Evolutionary conservation across 768 basidiomycete species (phyloP).

Genomic region (Dioszegia crocea): DNA sequence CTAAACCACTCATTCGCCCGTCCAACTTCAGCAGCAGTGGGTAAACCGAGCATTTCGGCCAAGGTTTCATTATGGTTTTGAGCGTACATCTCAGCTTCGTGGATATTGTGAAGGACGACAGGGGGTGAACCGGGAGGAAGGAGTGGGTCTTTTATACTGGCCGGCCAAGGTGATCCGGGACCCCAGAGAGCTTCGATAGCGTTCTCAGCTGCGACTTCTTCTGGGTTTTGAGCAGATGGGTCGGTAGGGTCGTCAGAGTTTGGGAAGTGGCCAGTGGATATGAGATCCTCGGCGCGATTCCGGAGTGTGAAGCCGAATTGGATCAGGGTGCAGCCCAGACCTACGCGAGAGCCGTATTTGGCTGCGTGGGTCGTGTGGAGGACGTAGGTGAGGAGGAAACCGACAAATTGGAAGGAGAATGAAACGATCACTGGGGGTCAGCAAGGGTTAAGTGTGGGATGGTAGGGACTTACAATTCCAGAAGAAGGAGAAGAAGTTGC

Average conservation of each 20-base stretch:
- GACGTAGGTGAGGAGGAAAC: constrained; percentile 74
- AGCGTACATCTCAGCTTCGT: constrained; percentile 38
- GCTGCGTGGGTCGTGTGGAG: constrained; percentile 79
- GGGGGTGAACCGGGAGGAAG: constrained; percentile 20
- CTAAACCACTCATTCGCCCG: constrained; percentile 79
- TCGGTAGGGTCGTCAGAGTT: constrained; percentile 24
- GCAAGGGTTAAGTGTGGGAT: background rate
- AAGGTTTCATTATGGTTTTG: constrained; percentile 42
- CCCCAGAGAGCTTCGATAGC: constrained; percentile 38
- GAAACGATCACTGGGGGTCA: constrained; percentile 63
- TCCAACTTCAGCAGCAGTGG: constrained; percentile 45
- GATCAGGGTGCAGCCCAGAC: constrained; percentile 90
- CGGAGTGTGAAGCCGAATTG: constrained; percentile 82
- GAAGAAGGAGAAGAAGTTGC: constrained; percentile 55
- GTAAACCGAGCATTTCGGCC: constrained; percentile 33
- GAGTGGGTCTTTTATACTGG: constrained; percentile 19
- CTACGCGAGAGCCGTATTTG: constrained; percentile 87
- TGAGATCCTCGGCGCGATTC: constrained; percentile 52
- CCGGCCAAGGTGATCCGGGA: constrained; percentile 36
- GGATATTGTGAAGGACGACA: constrained; percentile 29
- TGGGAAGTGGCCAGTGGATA: constrained; percentile 42
- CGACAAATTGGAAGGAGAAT: constrained; percentile 95
- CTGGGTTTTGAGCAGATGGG: constrained; percentile 7
- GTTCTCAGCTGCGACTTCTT: constrained; percentile 38
- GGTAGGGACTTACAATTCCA: constrained; percentile 43